phyloP scores from a whole-genome alignment of 2,329 filamentous ascomycete genomes.

The Neofusicoccum cordaticola region DNA sequence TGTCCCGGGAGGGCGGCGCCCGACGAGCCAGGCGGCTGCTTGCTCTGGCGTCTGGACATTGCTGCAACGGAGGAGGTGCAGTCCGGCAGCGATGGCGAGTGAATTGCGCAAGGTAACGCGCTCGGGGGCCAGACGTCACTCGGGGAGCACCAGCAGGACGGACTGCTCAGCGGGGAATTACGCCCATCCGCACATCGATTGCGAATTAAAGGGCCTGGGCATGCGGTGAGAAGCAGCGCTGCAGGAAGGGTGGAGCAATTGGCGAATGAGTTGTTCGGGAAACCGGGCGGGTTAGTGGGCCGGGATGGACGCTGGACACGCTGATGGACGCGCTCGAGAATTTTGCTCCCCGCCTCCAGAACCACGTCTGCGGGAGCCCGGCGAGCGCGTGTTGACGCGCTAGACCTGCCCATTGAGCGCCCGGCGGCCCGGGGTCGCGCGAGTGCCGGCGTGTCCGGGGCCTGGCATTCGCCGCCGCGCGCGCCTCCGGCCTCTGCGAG shows the following conservation, averaged over 20 bases:
- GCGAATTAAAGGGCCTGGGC: not conserved
- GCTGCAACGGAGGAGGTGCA: not conserved
- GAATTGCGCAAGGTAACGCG: constrained; percentile 13
- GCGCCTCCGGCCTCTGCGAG: not conserved
- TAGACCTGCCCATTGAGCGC: not conserved
- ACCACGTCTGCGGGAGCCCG: not conserved
- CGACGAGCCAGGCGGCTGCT: not conserved
- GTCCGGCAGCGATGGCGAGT: constrained; percentile 7
- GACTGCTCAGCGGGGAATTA: constrained; percentile 9
- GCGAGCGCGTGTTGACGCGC: not conserved
- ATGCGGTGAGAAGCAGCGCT: not conserved
- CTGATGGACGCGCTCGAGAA: constrained; percentile 5
- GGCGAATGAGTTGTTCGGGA: constrained; percentile 9
- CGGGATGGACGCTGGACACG: not conserved
- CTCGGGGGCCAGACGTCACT: not conserved
- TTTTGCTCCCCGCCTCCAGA: constrained; percentile 10
- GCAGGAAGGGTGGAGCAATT: constrained; percentile 8
- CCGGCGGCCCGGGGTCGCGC: constrained; percentile 9
- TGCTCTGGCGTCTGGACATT: constrained; percentile 10
- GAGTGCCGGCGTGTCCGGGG: not conserved
- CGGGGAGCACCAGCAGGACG: constrained; percentile 1
- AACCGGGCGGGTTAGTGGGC: constrained; percentile 2
- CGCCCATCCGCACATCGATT: not conserved
- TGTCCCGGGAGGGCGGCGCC: not conserved
- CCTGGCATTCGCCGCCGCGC: not conserved